Evolutionary conservation across 257 asterid species (phyloP).

Genomic region (Thymus mandschuricus): DNA sequence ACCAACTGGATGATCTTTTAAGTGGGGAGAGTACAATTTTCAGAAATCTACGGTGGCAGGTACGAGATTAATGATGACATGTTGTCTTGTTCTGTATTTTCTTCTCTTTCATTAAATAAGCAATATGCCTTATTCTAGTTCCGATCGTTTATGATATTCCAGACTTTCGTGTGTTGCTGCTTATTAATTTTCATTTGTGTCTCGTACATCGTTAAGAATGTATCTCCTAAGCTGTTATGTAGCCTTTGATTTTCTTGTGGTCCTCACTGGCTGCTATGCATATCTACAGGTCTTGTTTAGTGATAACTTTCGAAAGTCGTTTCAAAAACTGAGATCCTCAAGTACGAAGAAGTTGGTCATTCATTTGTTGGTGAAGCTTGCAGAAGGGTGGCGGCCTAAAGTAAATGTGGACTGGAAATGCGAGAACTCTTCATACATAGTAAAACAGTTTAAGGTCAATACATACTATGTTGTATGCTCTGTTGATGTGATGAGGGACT

Average conservation of each 20-base stretch:
- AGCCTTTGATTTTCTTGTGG: no score
- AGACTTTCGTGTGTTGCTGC: neutral
- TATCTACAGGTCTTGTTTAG: slow-evolving; percentile 58
- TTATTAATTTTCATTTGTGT: neutral
- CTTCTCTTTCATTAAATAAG: no score
- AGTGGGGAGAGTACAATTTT: slow-evolving; percentile 54
- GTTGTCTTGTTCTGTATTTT: no score
- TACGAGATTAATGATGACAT: slow-evolving; percentile 7
- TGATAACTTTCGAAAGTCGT: slow-evolving; percentile 59
- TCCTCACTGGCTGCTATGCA: neutral
- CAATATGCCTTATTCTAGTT: neutral
- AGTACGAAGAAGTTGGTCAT: slow-evolving; percentile 49
- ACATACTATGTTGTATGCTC: slow-evolving; percentile 50
- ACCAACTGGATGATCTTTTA: slow-evolving; percentile 63
- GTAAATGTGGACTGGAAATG: slow-evolving; percentile 48
- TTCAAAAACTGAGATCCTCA: slow-evolving; percentile 40
- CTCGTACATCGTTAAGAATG: neutral
- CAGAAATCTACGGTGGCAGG: slow-evolving; percentile 66
- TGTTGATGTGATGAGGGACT: slow-evolving; percentile 45
- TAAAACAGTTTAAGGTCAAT: slow-evolving; percentile 61
- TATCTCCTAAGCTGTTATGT: neutral
- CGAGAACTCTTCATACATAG: slow-evolving; percentile 43
- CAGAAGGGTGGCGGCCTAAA: slow-evolving; percentile 75
- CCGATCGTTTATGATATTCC: neutral
- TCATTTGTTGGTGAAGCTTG: slow-evolving; percentile 48